These are phyloP conservation scores for Neurospora crassa DNA, from an alignment of 2,329 filamentous ascomycete species.

Conservation along the genomic window DNA sequence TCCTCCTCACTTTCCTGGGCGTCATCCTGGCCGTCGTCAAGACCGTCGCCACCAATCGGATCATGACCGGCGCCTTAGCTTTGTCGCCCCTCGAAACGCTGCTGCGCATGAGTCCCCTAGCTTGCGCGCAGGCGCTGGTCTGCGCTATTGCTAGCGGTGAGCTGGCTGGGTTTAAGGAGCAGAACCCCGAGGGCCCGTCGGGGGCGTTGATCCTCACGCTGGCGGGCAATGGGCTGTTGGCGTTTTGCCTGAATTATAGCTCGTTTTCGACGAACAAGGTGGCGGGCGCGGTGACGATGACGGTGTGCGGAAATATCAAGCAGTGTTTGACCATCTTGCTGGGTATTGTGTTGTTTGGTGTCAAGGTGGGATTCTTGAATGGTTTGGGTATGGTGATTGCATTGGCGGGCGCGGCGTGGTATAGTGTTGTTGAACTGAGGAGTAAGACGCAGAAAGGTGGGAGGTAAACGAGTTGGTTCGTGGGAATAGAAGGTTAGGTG, in stretches of 20 bases:
- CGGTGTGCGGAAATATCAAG: constrained; percentile 50
- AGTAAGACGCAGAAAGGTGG: constrained; percentile 6
- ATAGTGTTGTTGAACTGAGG: constrained; percentile 44
- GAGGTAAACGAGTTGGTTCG: background rate
- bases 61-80: constrained; percentile 51
- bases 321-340: constrained; percentile 46
- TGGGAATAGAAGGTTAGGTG: background rate
- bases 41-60: constrained; percentile 54
- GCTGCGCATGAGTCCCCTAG: constrained; percentile 53
- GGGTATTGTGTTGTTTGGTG: constrained; percentile 43
- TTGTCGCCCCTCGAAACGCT: constrained; percentile 51
- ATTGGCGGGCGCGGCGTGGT: constrained; percentile 45
- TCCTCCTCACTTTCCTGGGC: constrained; percentile 43
- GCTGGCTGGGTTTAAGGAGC: constrained; percentile 30
- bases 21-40: constrained; percentile 45
- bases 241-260: constrained; percentile 46
- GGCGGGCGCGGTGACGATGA: constrained; percentile 49
- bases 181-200: constrained; percentile 25
- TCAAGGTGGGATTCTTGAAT: constrained; percentile 41
- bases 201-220: constrained; percentile 29
- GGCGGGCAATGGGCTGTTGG: constrained; percentile 42
- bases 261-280: constrained; percentile 50
- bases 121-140: constrained; percentile 43
- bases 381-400: constrained; percentile 47
- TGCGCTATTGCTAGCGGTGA: constrained; percentile 46